These are phyloP conservation scores for Leptographium galeiforme DNA, from an alignment of 2,329 filamentous ascomycete genomes.

Conservation along the genomic window DNA sequence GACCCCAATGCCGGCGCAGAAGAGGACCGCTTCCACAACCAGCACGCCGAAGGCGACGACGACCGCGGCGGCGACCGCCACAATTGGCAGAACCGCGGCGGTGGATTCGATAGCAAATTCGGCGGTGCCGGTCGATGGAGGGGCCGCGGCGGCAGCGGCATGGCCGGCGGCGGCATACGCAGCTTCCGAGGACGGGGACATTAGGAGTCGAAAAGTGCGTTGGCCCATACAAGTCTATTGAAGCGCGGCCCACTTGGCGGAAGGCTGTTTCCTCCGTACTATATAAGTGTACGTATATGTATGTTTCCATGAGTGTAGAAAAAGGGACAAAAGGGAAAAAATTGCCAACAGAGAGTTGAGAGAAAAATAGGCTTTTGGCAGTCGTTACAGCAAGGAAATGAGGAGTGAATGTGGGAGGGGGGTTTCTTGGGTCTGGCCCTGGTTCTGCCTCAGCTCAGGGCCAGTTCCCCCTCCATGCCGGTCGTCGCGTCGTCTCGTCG, in stretches of 20 bases:
- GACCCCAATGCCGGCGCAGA: not conserved
- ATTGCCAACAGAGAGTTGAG: not conserved
- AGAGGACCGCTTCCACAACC: not conserved
- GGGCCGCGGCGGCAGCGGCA: constrained; percentile 19
- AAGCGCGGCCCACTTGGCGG: not conserved
- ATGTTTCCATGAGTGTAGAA: not conserved
- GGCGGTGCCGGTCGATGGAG: constrained; percentile 4
- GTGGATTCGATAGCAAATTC: constrained; percentile 1
- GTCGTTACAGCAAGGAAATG: no score
- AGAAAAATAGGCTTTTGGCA: not conserved
- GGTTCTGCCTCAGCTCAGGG: no score
- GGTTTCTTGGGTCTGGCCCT: no score
- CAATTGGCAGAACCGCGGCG: constrained; percentile 1
- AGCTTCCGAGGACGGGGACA: constrained; percentile 14
- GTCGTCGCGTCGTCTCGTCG: constrained; percentile 7
- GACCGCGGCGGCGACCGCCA: not conserved
- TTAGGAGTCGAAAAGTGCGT: not conserved
- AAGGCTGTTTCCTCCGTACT: not conserved
- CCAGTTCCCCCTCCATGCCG: no score
- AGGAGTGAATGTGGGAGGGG: not conserved
- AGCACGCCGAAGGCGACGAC: not conserved
- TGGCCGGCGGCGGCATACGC: constrained; percentile 16
- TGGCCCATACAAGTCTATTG: not conserved
- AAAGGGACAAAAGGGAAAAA: not conserved
- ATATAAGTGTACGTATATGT: not conserved